Percentiles rank a stretch among this genome's conserved stretches.
Conservation (phyloP, 805 yeast genomes). For the Barnettozyma sucrosica region DNA sequence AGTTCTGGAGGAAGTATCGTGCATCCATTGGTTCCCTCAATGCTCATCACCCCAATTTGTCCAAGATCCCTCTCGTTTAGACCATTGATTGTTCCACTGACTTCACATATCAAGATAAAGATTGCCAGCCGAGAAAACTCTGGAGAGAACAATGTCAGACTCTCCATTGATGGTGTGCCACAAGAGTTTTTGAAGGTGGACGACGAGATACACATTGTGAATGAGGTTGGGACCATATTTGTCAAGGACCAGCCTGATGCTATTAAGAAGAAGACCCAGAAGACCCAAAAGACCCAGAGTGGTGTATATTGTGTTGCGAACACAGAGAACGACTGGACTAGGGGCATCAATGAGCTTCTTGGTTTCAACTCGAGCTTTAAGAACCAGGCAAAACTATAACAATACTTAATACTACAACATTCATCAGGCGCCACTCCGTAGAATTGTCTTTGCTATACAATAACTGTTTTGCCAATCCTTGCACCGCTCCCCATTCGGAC, state of each 20-base stretch:
- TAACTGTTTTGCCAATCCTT: conserved; percentile 38
- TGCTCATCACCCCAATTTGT: conserved; percentile 82
- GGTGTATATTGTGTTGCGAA: conserved; percentile 89
- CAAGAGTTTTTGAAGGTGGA: conserved; percentile 64
- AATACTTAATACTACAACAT: not conserved
- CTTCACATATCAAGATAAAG: conserved; percentile 64
- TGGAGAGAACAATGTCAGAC: conserved; percentile 42
- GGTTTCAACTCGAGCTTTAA: conserved; percentile 87
- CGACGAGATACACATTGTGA: conserved; percentile 70
- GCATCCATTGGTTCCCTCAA: conserved; percentile 81
- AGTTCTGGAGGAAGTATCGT: conserved; percentile 91
- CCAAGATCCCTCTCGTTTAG: conserved; percentile 89
- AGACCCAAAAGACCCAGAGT: conserved; percentile 26
- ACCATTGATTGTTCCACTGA: conserved; percentile 76
- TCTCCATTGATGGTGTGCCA: conserved; percentile 81
- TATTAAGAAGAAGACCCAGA: conserved; percentile 18
- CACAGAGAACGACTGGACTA: conserved; percentile 85
- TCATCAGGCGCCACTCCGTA: not conserved
- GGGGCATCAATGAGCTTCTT: conserved; percentile 77
- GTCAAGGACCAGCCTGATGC: conserved; percentile 47
- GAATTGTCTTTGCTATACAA: not conserved
- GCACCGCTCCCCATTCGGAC: conserved; percentile 65
- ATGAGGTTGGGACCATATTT: conserved; percentile 58
- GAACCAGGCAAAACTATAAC: conserved; percentile 27
- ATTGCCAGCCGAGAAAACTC: conserved; percentile 42